These are phyloP conservation scores for Mollisia scopiformis DNA, from an alignment of 2,329 filamentous ascomycete genomes.

Conservation along the genomic window DNA sequence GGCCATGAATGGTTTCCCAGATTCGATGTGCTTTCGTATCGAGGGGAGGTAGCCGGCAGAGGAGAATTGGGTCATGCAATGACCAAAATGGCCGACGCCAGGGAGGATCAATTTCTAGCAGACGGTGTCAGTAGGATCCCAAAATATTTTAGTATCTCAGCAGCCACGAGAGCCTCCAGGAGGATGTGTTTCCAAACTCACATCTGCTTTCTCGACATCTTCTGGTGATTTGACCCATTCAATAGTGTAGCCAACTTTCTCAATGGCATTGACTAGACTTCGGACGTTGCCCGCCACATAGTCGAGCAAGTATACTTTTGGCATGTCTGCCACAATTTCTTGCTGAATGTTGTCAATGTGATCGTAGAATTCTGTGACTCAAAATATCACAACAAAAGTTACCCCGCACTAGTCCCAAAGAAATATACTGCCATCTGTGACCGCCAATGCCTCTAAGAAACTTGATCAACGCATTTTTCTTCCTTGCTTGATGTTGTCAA, in stretches of 20 bases:
- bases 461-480: too few relatives aligned
- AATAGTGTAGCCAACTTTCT: slow-evolving; percentile 90
- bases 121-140: background rate
- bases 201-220: slow-evolving; percentile 84
- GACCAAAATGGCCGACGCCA: slow-evolving; percentile 95
- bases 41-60: slow-evolving; percentile 83
- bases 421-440: background rate
- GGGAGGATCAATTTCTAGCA: slow-evolving; percentile 87
- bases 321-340: slow-evolving; percentile 51
- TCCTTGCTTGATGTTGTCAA: too few relatives aligned
- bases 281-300: slow-evolving; percentile 97
- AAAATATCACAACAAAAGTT: background rate
- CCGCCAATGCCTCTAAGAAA: too few relatives aligned
- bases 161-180: too few relatives aligned
- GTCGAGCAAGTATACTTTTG: slow-evolving; percentile 77
- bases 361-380: background rate
- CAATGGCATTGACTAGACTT: slow-evolving; percentile 95
- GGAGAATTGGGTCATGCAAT: slow-evolving; percentile 85
- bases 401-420: background rate
- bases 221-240: slow-evolving; percentile 88
- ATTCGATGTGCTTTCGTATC: slow-evolving; percentile 78
- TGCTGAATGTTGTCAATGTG: background rate
- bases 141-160: background rate
- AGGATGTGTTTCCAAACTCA: slow-evolving; percentile 47
- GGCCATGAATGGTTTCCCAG: slow-evolving; percentile 97